Conservation (phyloP, 768 basidiomycete genomes). For the Suillus brevipes region DNA sequence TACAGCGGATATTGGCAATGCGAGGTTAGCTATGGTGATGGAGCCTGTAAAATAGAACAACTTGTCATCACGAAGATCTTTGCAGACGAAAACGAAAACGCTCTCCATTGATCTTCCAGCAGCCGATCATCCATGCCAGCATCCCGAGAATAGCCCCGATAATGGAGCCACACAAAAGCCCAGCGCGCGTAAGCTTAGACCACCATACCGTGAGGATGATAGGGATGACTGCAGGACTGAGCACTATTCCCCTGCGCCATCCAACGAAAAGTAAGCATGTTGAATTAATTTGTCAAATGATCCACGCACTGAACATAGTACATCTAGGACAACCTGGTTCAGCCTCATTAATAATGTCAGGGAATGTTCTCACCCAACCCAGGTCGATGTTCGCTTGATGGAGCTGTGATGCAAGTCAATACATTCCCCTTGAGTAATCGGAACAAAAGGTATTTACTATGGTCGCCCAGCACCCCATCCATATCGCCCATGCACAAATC, state of each 20-base stretch:
- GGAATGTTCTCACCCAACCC: slow-evolving; percentile 29
- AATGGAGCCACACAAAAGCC: slow-evolving; percentile 34
- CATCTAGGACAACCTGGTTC: slow-evolving; percentile 17
- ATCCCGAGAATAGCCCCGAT: slow-evolving; percentile 35
- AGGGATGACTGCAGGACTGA: slow-evolving; percentile 38
- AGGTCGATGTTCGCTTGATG: slow-evolving; percentile 35
- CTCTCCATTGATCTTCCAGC: slow-evolving; percentile 37
- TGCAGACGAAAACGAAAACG: not conserved
- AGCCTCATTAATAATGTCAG: not conserved
- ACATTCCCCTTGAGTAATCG: not conserved
- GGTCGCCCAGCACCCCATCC: slow-evolving; percentile 38
- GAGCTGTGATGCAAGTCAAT: slow-evolving; percentile 18
- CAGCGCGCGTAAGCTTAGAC: slow-evolving; percentile 33
- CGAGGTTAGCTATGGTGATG: slow-evolving; percentile 36
- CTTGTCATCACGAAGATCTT: not conserved
- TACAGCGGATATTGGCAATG: slow-evolving; percentile 36
- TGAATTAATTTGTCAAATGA: not conserved
- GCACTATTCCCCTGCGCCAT: slow-evolving; percentile 32
- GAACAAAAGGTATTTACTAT: slow-evolving; percentile 23
- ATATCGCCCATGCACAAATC: slow-evolving; percentile 37
- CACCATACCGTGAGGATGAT: slow-evolving; percentile 39
- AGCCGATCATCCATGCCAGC: slow-evolving; percentile 40
- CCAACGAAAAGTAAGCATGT: not conserved
- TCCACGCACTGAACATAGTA: slow-evolving; percentile 35
- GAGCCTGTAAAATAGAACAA: slow-evolving; percentile 17